These are phyloP conservation scores for Macrophomina pseudophaseolina DNA, from an alignment of 2,329 filamentous ascomycete genomes.

Conservation along the genomic window DNA sequence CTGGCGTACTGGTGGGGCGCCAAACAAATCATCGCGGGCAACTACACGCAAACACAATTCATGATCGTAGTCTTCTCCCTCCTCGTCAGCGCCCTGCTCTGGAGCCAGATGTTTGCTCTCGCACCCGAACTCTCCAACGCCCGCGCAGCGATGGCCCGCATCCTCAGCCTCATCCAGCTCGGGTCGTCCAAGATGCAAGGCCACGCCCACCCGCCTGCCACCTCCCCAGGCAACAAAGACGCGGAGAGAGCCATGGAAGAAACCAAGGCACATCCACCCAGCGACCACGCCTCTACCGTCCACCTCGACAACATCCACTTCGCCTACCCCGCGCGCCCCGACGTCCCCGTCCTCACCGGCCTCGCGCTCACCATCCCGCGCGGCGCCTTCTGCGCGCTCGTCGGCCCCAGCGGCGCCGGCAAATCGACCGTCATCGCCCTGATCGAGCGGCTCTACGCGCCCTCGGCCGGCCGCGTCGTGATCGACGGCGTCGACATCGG, in stretches of 20 bases:
- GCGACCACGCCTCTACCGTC: slow-evolving; percentile 45
- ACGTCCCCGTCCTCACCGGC: slow-evolving; percentile 61
- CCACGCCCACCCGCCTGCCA: background rate
- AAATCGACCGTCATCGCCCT: slow-evolving; percentile 65
- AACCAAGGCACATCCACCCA: background rate
- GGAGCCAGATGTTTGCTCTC: slow-evolving; percentile 75
- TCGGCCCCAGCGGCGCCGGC: slow-evolving; percentile 67
- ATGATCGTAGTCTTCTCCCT: slow-evolving; percentile 75
- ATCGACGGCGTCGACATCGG: slow-evolving; percentile 57
- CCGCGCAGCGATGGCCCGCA: slow-evolving; percentile 63
- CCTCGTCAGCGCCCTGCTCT: slow-evolving; percentile 73
- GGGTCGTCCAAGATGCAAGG: background rate
- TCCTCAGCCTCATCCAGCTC: slow-evolving; percentile 47
- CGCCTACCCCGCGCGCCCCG: slow-evolving; percentile 68
- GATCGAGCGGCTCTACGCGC: slow-evolving; percentile 61
- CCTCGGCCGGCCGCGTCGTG: slow-evolving; percentile 55
- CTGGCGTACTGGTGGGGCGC: slow-evolving; percentile 83
- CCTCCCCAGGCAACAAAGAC: too few species aligned
- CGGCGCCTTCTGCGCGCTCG: slow-evolving; percentile 67
- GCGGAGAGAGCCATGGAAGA: slow-evolving; percentile 34
- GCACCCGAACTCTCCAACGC: slow-evolving; percentile 75
- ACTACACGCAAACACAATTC: slow-evolving; percentile 71
- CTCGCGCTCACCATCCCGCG: slow-evolving; percentile 63
- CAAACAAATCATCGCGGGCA: slow-evolving; percentile 69
- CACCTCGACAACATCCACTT: slow-evolving; percentile 66